Base-by-base conservation (phyloP, 2,329 filamentous ascomycete genomes). In the Chaetothyriales sp. region DNA sequence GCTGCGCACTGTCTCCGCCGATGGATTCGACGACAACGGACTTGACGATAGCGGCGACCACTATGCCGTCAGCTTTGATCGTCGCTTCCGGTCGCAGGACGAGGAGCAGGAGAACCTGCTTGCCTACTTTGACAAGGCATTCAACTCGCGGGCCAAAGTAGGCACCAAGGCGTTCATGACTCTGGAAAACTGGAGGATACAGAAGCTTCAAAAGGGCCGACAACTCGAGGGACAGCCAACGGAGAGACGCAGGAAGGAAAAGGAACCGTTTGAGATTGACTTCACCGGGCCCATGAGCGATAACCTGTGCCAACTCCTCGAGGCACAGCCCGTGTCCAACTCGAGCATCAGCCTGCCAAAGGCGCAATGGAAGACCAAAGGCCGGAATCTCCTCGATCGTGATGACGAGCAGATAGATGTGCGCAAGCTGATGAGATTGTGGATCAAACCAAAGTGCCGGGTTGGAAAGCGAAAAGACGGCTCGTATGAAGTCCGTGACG, bases 381-480 rank as follows among this genome's bases (percentile, higher is more conserved):
- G 84, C 1, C 79, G 87, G 47, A 95, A 98, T 64, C 76, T 98
- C 2, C 79, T 98, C 3, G 90, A 93, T 2, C 57, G 57, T 36
- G 92, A 98, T 62, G 92, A 98, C 69, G 95, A 95, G 68, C 89
- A 96, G 65, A 96, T 98, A 72, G 95, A 89, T 70, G 96, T 90
- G 7, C 85, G 84, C 63, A 86, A 94, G 57, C 74, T 98, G 0
- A 73, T 96, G 5, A 84, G 81, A 48, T 76, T 98, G 1, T 98
- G 96, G 75, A 75, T 96, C 25, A 98, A 98, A 66, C 92, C 92
- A 25, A 94, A 89, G 65, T 87, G 89, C 9, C 83, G 84, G 43
- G 78, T 95, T 67, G 81, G 84, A 44, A 78, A 80, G 51, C 77
- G 81, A 46, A 80, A 56, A 48, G 42, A 42, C 20, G 57, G 79